Conservation (phyloP, 306 rosid genomes). For the Prosopis cineraria region DNA sequence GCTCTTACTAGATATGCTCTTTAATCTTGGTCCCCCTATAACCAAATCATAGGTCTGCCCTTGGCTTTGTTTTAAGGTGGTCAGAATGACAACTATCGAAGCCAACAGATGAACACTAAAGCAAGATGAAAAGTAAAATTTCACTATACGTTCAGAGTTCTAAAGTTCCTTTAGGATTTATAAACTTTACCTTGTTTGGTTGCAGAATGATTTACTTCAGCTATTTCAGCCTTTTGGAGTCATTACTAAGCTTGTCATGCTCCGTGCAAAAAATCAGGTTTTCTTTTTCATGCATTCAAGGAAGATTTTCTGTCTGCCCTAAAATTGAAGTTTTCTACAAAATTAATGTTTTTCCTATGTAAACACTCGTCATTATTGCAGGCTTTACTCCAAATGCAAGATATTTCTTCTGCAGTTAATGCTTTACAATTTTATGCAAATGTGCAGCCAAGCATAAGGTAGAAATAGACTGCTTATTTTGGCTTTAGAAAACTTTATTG, state of each 20-base stretch:
- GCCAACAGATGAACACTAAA: constrained; percentile 2
- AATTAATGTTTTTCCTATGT: constrained; percentile 24
- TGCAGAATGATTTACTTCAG: constrained; percentile 96
- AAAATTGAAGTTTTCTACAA: constrained; percentile 4
- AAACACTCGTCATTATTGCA: constrained; percentile 35
- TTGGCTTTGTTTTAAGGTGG: background rate
- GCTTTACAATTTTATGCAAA: constrained; percentile 85
- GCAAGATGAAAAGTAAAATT: background rate
- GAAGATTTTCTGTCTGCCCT: constrained; percentile 7
- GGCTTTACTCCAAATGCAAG: constrained; percentile 99
- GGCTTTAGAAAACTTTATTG: background rate
- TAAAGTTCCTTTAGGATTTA: constrained; percentile 25
- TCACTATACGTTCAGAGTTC: background rate
- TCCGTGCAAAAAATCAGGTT: constrained; percentile 99
- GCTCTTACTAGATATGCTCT: background rate
- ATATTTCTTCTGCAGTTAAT: constrained; percentile 77
- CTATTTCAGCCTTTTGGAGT: constrained; percentile 98
- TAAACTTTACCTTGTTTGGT: constrained; percentile 19
- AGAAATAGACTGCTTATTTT: constrained; percentile 15
- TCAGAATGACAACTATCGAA: background rate
- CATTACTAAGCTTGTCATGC: constrained; percentile 97
- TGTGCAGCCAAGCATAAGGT: constrained; percentile 94
- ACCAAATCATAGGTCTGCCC: background rate
- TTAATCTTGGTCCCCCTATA: background rate
- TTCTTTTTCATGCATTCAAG: constrained; percentile 22